A percentile compares a stretch with the other conserved stretches of the same genome.
These are phyloP conservation scores for Mariannaea elegans DNA, from an alignment of 2,329 filamentous ascomycete species.

Conservation along the genomic window DNA sequence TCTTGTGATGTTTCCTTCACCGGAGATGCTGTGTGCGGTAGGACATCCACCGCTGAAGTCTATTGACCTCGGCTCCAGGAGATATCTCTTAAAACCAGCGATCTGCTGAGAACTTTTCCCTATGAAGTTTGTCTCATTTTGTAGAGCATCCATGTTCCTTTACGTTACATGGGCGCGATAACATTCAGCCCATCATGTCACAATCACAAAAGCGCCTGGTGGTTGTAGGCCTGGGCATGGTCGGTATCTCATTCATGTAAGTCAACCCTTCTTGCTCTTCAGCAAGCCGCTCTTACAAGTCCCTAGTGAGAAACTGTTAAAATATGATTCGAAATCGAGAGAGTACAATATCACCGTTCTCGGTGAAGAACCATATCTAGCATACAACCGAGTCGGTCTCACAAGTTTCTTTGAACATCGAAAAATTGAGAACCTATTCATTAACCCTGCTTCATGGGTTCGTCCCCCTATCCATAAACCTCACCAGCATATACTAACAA, in stretches of 20 bases:
- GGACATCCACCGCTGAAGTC: conserved; percentile 17
- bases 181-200: conserved; percentile 25
- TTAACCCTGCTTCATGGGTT: conserved; percentile 87
- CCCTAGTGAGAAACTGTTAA: conserved; percentile 84
- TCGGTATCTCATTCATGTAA: conserved; percentile 88
- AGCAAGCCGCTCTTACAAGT: conserved; percentile 14
- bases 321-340: conserved; percentile 77
- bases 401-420: conserved; percentile 91
- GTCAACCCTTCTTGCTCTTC: conserved; percentile 43
- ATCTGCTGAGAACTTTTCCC: not conserved
- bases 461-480: conserved; percentile 3
- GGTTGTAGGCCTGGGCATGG: conserved; percentile 91
- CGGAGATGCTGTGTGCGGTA: conserved; percentile 39
- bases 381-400: conserved; percentile 90
- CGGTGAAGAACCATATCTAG: conserved; percentile 86
- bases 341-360: conserved; percentile 87
- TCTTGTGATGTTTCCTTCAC: conserved; percentile 2
- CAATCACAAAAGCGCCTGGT: conserved; percentile 70
- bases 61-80: conserved; percentile 12
- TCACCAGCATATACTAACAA: conserved; percentile 23
- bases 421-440: conserved; percentile 84
- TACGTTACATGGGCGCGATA: not conserved
- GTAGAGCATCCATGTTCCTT: not conserved
- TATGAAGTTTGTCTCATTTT: not conserved
- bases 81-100: conserved; percentile 28